Evolutionary conservation across 768 basidiomycete species (phyloP), one percentile per base, ranked within the genome.

Genomic region (Leucosporidium scottii): DNA sequence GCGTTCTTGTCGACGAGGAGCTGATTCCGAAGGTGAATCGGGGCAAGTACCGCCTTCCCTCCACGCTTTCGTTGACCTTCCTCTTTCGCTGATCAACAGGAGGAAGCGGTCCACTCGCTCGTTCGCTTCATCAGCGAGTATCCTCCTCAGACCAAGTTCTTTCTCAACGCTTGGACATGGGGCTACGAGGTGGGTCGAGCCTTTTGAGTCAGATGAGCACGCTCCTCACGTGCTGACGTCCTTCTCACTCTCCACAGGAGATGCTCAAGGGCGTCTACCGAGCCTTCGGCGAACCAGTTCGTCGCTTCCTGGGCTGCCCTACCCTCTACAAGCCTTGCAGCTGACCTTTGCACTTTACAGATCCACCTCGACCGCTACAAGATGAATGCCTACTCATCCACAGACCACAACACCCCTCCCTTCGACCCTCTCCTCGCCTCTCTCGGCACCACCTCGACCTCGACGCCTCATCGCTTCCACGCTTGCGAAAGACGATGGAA

Each of bases 291-390:
- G 80, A 82, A 62, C 82, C 84, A 79, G 89, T 88, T 71, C 28
- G 77, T 74, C 17, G 47, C 15, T n/a, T 20, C 5, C 21, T 34
- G 34, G 4, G 4, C 34, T 34, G 34, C 34, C 34, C 5, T 5
- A 10, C 10, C 34, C 34, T 4, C 34, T 10, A 4, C 4, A 34
- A 10, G 4, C 34, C 34, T 10, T 10, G 10, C 34, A 50, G 25
- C 57, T 64, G 47, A 27, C 18, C 51, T 23, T 54, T 12, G 44
- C 49, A 54, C 18, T 28, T 36, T 28, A 6, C 68, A 90, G 89
- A 87, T 98, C 66, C 93, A 97, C 74, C 82, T 93, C 47, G 93
- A 97, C 77, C 83, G 89, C 47, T 96, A 97, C 81, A 96, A 97
- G 4, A 83, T 94, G 23, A 92, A 86, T 66, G 28, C 10, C 25